Base-by-base conservation (phyloP, 176 grass and related monocot species). In the Leersia perrieri region DNA sequence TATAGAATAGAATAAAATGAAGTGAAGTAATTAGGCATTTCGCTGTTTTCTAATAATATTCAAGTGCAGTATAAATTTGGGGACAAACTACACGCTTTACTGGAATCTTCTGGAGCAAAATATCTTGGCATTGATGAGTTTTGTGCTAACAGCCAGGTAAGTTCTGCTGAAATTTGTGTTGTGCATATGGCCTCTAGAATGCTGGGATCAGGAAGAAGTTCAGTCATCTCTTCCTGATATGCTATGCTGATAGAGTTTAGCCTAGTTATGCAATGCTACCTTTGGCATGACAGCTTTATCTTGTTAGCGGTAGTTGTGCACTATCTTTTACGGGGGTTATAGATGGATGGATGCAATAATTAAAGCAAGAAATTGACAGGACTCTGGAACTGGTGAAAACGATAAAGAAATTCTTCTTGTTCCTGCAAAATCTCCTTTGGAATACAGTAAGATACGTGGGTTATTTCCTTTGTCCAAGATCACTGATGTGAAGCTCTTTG, bases 121-220 rank as follows among this genome's bases (percentile, higher is more conserved):
- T 90, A 82, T 86, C 23, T 91, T 25, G 85, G 71, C 25, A 75
- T 89, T 18, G 86, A 93, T 13, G 86, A 95, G 69, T 93, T 90
- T 78, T 98, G 86, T 86, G 88, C 84, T 62, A 91, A 91, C 79
- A 95, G 92, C 66, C 88, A 98, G 95, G 95, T 95, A 83, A 42
- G 41, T 82, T 47, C 14, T 70, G 16, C 29, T 77, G 72, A 76
- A 77, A 73, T 38, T 40, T 40, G 32, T 53, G 51, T 79, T 80
- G 45, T 73, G 30, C 14, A 40, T 55, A 36, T 33, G 18, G 11
- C 75, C 9, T 84, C 73, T 26, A 68, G 60, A 45, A 47, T 74
- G 78, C 26, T 8, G 41, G 53, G n/a, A n/a, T n/a, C n/a, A n/a
- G n/a, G 22, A 10, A 71, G 5, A 55, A 22, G 15, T 62, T 9